Conservation (phyloP, 352 stramenopile species). For the Phytophthora multivora region DNA sequence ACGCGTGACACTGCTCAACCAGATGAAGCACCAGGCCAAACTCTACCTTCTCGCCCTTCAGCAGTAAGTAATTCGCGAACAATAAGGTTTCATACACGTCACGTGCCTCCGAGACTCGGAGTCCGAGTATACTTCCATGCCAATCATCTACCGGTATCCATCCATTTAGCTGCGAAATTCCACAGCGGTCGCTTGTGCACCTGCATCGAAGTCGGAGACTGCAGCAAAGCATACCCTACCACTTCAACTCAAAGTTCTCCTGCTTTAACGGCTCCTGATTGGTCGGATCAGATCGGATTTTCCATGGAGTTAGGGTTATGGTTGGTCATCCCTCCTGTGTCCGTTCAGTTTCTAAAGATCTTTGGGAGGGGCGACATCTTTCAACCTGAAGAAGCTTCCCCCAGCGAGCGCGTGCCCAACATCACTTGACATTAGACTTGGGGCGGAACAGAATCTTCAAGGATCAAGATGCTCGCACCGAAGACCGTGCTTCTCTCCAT, state of each 20-base stretch:
- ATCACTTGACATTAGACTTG: constrained; percentile 31
- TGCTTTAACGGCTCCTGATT: constrained; percentile 16
- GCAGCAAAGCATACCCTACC: constrained; percentile 7
- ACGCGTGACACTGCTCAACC: constrained; percentile 56
- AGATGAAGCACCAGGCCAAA: constrained; percentile 85
- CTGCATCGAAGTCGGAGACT: constrained; percentile 6
- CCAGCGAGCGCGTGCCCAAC: constrained; percentile 2
- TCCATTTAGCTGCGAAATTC: too few species aligned
- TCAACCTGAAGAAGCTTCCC: constrained; percentile 32
- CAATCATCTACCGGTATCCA: too few species aligned
- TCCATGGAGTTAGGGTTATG: constrained; percentile 19
- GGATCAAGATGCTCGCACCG: constrained; percentile 27
- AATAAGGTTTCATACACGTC: too few species aligned
- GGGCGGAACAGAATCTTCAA: constrained; percentile 21
- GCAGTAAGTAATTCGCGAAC: constrained; percentile 14
- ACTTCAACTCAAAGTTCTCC: constrained; percentile 18
- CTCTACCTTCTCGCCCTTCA: constrained; percentile 75
- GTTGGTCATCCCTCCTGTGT: constrained; percentile 25
- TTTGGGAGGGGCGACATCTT: constrained; percentile 17
- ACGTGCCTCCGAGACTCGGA: too few species aligned
- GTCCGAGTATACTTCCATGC: too few species aligned
- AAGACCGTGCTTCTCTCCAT: constrained; percentile 24
- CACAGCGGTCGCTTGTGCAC: constrained; percentile 1
- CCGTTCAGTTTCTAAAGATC: not conserved
- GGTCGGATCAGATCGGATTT: constrained; percentile 30